phyloP scores from a whole-genome alignment of 257 asterid genomes.

The Solanum neorickii region DNA sequence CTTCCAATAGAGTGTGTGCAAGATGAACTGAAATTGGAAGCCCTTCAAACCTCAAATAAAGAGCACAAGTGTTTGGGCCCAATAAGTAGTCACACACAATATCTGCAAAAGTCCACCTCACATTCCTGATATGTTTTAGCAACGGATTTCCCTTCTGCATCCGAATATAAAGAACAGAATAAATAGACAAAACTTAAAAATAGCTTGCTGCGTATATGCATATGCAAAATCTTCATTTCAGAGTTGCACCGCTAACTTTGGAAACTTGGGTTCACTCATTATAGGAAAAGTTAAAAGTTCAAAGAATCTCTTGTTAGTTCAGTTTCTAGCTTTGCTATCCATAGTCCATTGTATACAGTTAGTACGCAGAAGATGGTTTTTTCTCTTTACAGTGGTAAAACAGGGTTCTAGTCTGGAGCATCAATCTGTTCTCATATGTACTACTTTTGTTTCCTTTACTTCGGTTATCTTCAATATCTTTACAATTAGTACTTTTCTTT shows the following conservation, averaged over 20 bases:
- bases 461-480: no score
- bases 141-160: slow-evolving; percentile 96
- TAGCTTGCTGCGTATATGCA: neutral
- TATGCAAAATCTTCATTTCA: neutral
- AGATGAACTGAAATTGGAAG: neutral
- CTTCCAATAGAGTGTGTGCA: neutral
- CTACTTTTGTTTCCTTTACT: no score
- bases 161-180: neutral
- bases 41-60: slow-evolving; percentile 64
- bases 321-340: neutral
- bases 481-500: no score
- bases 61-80: slow-evolving; percentile 81
- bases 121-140: slow-evolving; percentile 89
- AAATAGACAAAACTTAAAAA: neutral
- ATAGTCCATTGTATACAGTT: neutral
- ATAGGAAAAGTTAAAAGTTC: neutral
- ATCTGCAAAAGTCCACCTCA: slow-evolving; percentile 84
- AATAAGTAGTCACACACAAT: slow-evolving; percentile 66
- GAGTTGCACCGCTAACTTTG: neutral
- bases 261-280: neutral
- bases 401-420: neutral
- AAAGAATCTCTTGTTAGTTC: neutral
- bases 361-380: neutral
- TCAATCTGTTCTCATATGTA: neutral
- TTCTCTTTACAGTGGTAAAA: neutral